Evolutionary conservation across 192 early-diverging fungal species (phyloP).

Genomic region (Phycomyces nitens): DNA sequence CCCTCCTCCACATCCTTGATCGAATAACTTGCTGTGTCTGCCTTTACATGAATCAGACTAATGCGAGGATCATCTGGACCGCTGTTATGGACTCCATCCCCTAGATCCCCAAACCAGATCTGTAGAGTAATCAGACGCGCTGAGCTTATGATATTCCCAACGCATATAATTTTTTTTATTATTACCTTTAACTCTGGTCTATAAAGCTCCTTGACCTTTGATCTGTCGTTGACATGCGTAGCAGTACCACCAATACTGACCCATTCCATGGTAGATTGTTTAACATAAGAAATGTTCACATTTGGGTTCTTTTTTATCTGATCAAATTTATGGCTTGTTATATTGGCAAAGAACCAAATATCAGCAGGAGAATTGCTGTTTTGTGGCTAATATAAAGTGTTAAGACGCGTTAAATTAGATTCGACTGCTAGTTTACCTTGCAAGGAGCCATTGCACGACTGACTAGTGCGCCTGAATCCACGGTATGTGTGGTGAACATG

Average conservation of each 20-base stretch:
- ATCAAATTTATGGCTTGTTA: neutral
- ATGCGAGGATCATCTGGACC: slow-evolving; percentile 3
- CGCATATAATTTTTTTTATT: too few species aligned
- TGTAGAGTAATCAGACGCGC: neutral
- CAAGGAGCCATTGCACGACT: neutral
- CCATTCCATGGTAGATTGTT: neutral
- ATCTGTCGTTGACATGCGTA: neutral
- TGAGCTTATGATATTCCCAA: too few species aligned
- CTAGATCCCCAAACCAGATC: neutral
- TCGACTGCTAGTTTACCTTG: neutral
- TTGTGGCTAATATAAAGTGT: neutral
- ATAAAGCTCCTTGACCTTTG: neutral
- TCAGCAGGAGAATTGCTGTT: neutral
- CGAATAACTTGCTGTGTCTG: neutral
- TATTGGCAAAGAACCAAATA: neutral
- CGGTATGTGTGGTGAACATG: neutral
- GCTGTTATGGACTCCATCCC: neutral
- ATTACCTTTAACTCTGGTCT: neutral
- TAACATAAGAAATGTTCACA: neutral
- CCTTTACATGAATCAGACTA: neutral
- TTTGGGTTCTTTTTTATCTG: neutral
- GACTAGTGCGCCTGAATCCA: neutral
- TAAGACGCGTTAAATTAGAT: neutral
- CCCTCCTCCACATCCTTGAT: neutral
- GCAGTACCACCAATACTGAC: neutral